Evolutionary conservation across 2,329 filamentous ascomycete genomes (phyloP).

Genomic region (Cyphellophora europaea): DNA sequence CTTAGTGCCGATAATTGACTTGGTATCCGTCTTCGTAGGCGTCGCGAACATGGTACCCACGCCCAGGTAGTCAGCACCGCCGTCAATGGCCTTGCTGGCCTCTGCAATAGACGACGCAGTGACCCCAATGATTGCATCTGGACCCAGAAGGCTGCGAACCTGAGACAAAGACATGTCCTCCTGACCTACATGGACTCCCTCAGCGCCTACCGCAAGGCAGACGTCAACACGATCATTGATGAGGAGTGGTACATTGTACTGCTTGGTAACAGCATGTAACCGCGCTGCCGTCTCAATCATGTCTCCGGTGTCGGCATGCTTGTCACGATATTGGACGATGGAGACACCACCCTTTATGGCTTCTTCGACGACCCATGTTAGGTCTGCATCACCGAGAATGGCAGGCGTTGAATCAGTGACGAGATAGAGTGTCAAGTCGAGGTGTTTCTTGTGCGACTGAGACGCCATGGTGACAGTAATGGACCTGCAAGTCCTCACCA

Average conservation of each 20-base stretch:
- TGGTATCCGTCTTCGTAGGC: slow-evolving; percentile 80
- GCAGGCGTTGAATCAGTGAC: slow-evolving; percentile 88
- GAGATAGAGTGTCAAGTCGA: slow-evolving; percentile 77
- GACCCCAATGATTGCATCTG: slow-evolving; percentile 75
- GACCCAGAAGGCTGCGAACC: slow-evolving; percentile 65
- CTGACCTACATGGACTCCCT: slow-evolving; percentile 91
- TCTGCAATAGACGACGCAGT: slow-evolving; percentile 70
- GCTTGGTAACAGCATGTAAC: slow-evolving; percentile 62
- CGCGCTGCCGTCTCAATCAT: slow-evolving; percentile 61
- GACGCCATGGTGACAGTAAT: not conserved
- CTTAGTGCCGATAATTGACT: slow-evolving; percentile 65
- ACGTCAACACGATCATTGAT: slow-evolving; percentile 94
- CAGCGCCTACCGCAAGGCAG: slow-evolving; percentile 72
- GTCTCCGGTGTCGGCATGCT: slow-evolving; percentile 63
- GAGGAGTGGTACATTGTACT: slow-evolving; percentile 65
- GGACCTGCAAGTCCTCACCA: too few relatives aligned
- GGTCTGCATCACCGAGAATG: slow-evolving; percentile 63
- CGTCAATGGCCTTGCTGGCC: slow-evolving; percentile 59
- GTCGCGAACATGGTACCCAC: slow-evolving; percentile 87
- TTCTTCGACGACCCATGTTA: slow-evolving; percentile 64
- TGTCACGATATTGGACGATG: slow-evolving; percentile 85
- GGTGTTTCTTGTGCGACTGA: slow-evolving; percentile 23
- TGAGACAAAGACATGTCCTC: slow-evolving; percentile 72
- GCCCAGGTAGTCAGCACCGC: slow-evolving; percentile 83
- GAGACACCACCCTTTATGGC: slow-evolving; percentile 73